Evolutionary conservation across 805 yeast species (phyloP).

Genomic region (Torulaspora indica): DNA sequence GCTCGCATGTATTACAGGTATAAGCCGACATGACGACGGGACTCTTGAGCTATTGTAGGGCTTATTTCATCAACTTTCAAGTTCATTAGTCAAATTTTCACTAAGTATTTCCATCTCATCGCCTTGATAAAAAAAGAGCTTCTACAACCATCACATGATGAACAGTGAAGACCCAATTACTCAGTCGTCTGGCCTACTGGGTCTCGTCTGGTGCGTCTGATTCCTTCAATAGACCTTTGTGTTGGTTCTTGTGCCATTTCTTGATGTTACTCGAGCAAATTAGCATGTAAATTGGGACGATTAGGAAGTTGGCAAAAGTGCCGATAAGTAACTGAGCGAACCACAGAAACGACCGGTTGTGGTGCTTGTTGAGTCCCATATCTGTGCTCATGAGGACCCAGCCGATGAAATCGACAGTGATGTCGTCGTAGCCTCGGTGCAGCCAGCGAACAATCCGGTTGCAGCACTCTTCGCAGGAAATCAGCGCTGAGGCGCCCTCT

Average conservation of each 20-base stretch:
- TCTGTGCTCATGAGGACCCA: conserved; percentile 68
- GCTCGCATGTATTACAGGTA: conserved; percentile 87
- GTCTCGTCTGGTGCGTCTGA: background rate
- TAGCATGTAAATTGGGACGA: conserved; percentile 57
- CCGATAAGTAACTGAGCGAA: conserved; percentile 48
- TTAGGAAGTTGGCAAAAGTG: conserved; percentile 43
- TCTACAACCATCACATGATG: conserved; percentile 4
- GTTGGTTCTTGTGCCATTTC: conserved; percentile 42
- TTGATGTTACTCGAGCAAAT: conserved; percentile 50
- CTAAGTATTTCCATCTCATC: conserved; percentile 7
- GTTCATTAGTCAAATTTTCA: conserved; percentile 2
- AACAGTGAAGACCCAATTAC: background rate
- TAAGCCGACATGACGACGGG: conserved; percentile 23
- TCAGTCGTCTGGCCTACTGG: background rate
- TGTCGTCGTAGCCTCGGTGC: conserved; percentile 60
- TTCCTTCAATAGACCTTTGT: background rate
- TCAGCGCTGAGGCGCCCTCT: conserved; percentile 79
- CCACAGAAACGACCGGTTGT: conserved; percentile 45
- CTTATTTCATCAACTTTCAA: background rate
- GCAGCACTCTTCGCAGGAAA: conserved; percentile 63
- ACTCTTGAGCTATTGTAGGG: background rate
- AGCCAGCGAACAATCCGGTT: conserved; percentile 52
- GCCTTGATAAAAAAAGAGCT: conserved; percentile 5
- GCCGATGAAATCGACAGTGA: conserved; percentile 80
- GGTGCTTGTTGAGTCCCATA: conserved; percentile 61